A percentile compares a stretch with the other conserved stretches of the same genome.
phyloP scores from a whole-genome alignment of 23 red algal genomes.

The Gracilaria vermiculophylla region DNA sequence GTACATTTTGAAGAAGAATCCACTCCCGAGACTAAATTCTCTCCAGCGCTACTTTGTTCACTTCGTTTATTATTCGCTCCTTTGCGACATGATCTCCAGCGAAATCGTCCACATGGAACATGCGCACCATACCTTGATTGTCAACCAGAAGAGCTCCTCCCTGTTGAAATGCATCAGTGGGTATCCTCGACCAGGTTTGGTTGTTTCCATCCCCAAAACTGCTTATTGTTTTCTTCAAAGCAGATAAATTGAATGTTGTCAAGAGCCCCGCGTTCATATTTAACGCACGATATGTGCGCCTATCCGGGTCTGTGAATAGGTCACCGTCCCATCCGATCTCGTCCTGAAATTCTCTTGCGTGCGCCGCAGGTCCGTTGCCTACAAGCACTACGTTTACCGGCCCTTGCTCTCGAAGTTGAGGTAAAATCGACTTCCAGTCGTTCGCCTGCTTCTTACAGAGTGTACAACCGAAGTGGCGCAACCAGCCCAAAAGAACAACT shows the following conservation, averaged over 20 bases:
- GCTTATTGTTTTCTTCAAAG: constrained; percentile 15
- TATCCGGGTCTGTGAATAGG: constrained; percentile 59
- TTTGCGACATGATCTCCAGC: constrained; percentile 59
- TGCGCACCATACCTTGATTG: constrained; percentile 8
- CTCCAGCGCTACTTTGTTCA: background rate
- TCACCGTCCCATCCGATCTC: constrained; percentile 35
- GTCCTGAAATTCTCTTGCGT: constrained; percentile 27
- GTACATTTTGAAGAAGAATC: background rate
- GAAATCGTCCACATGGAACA: constrained; percentile 51
- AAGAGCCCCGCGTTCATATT: background rate
- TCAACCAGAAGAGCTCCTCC: constrained; percentile 54
- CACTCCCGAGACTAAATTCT: too few species aligned
- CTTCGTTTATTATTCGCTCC: constrained; percentile 14
- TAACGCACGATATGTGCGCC: constrained; percentile 43
- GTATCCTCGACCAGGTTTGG: constrained; percentile 42
- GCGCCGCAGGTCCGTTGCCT: constrained; percentile 27
- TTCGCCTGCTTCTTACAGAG: constrained; percentile 48
- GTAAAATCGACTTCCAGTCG: constrained; percentile 25
- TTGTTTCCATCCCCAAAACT: constrained; percentile 48
- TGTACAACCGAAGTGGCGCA: constrained; percentile 62
- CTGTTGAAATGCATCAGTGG: constrained; percentile 57
- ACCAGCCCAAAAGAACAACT: constrained; percentile 47
- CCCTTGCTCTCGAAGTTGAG: background rate
- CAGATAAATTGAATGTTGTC: constrained; percentile 19
- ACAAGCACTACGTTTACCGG: constrained; percentile 31